Evolutionary conservation across 768 basidiomycete species (phyloP), one percentile per base, ranked within the genome.

Genomic region (Kwoniella shandongensis): DNA sequence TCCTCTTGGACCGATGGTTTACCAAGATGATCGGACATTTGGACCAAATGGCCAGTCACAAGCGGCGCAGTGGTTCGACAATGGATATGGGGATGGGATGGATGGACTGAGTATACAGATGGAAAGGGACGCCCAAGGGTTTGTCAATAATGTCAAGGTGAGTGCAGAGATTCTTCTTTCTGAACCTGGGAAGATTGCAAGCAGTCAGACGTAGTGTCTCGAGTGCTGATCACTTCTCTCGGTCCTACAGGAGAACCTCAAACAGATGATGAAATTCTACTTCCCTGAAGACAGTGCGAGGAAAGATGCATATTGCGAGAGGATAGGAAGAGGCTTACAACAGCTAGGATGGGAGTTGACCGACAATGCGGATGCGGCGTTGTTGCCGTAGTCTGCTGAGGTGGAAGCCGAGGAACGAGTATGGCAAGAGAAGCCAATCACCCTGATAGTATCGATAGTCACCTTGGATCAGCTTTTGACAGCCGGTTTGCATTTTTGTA

Each of bases 101-200:
- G 55, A 45, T 18, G 63, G 63, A 15, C 20, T 64, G 44, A 56
- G 49, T 22, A 13, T 45, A 7, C 50, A 47, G 26, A 56, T 64
- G 58, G 59, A 60, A 18, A 32, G 23, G 36, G 63, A 64, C 50
- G 58, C 63, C 0, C 42, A 51, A 26, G 63, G 63, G 10, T 64
- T 64, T 22, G 42, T 64, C 5, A 45, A 57, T 18, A 64, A 64
- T 41, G 59, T 64, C 54, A 64, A 57, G 47, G 63, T 64, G 30
- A 52, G 57, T 47, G 5, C 18, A 5, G 23, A 15, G 7, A 7
- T 47, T 23, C 4, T 47, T 47, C 8, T 12, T 47, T n/a, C n/a
- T n/a, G n/a, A n/a, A n/a, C n/a, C n/a, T n/a, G n/a, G n/a, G n/a
- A n/a, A n/a, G n/a, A n/a, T n/a, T n/a, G n/a, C n/a, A n/a, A n/a